A percentile compares a stretch with the other conserved stretches of the same genome.
phyloP scores from a whole-genome alignment of 1,284 basidiomycete genomes.

The Heterobasidion occidentale region DNA sequence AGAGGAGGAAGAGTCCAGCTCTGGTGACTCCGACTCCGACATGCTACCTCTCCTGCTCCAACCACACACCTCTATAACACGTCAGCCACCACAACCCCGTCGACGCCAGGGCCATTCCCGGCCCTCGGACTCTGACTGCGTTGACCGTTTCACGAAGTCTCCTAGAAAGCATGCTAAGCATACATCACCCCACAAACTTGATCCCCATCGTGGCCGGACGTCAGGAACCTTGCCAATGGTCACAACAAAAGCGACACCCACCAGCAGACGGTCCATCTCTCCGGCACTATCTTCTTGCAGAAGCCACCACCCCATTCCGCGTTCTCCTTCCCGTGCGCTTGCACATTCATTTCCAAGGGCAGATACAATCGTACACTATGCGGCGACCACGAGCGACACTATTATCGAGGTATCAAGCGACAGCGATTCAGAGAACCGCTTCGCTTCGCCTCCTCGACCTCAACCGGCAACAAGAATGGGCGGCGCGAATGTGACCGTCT shows the following conservation, averaged over 20 bases:
- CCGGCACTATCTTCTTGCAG: neutral
- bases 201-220: neutral
- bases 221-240: neutral
- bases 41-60: neutral
- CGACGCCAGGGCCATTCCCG: no score
- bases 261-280: neutral
- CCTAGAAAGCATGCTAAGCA: constrained; percentile 18
- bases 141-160: constrained; percentile 14
- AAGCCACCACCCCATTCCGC: neutral
- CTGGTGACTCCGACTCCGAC: neutral
- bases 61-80: neutral
- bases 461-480: neutral
- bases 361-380: neutral
- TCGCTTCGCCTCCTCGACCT: constrained; percentile 4
- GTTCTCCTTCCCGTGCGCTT: neutral
- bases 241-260: neutral
- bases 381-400: constrained; percentile 8
- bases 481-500: neutral
- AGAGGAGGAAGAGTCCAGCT: constrained; percentile 6
- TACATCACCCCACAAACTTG: constrained; percentile 17
- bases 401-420: constrained; percentile 6
- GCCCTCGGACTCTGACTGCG: neutral
- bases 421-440: constrained; percentile 17
- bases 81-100: no score
- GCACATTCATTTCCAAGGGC: neutral